phyloP scores from a whole-genome alignment of 2,329 filamentous ascomycete species.

The Cercospora zeae-maydis region DNA sequence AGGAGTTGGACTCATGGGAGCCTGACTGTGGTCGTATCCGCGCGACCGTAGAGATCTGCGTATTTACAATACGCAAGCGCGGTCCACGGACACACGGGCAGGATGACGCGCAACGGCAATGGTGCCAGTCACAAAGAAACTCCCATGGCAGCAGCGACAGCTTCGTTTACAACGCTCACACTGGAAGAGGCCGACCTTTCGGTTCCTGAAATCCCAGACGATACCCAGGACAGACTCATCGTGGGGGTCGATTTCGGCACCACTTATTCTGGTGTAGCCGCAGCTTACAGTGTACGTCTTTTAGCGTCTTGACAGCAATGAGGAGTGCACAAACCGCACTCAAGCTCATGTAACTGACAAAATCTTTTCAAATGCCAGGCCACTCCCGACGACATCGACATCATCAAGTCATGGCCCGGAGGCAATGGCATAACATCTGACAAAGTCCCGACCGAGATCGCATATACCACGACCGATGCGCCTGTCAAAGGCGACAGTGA shows the following conservation, averaged over 20 bases:
- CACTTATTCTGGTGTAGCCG: constrained; percentile 70
- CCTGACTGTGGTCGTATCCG: neutral
- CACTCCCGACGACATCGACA: constrained; percentile 74
- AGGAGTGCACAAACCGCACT: neutral
- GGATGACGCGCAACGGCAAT: constrained; percentile 19
- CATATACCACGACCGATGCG: constrained; percentile 53
- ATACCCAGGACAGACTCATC: constrained; percentile 59
- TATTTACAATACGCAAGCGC: neutral
- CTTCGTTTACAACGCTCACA: constrained; percentile 11
- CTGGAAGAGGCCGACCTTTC: constrained; percentile 16
- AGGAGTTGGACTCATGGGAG: neutral
- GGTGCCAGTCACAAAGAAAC: constrained; percentile 14
- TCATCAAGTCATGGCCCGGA: constrained; percentile 80
- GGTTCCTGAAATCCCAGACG: constrained; percentile 4
- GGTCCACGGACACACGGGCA: neutral
- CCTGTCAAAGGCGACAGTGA: neutral
- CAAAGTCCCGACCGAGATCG: constrained; percentile 77
- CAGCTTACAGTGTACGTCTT: constrained; percentile 28
- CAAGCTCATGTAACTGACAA: neutral
- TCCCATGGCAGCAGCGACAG: constrained; percentile 9
- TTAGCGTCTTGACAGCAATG: neutral
- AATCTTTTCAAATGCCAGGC: constrained; percentile 2
- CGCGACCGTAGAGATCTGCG: neutral
- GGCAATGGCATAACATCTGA: constrained; percentile 84
- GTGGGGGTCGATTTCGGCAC: constrained; percentile 81